Base-by-base conservation (phyloP, 2,329 filamentous ascomycete species). In the Xylariaceae sp. region DNA sequence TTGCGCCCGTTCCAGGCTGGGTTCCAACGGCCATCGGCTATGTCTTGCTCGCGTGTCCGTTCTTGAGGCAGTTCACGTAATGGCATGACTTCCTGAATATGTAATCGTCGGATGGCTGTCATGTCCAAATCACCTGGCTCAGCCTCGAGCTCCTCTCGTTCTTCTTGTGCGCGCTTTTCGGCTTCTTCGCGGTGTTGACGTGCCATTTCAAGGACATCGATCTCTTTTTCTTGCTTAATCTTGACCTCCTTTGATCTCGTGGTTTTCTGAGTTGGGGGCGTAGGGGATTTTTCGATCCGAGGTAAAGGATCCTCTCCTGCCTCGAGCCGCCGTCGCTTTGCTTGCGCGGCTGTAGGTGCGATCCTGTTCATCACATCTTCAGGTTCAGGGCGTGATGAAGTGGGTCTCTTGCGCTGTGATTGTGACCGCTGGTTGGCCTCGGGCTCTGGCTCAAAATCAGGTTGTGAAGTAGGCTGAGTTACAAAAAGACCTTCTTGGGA, bases 1-100 rank as follows among this genome's bases (percentile, higher is more conserved):
- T 89, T 92, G 35, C 92, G 78, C 1, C 92, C 93, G 62, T 96
- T 95, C 93, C 93, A 98, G 32, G 76, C 76, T 1, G 88, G 82
- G 54, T 96, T 80, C 91, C 92, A 96, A 33, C 88, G 76, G 5
- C 75, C 74, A 35, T 73, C 70, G 2, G 68, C 71, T 36, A 74
- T 64, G 17, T 78, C 75, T 45, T 72, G 67, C n/a, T 83, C 79
- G 16, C 75, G 67, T 5, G 55, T 56, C 17, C 62, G 50, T 58
- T 54, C 49, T 55, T 65, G 44, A 54, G 62, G 59, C 58, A 59
- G 54, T 51, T 59, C 45, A 20, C 73, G 76, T 0, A 96, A 63
- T 7, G 85, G 75, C 67, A 95, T 87, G 52, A 85, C 79, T 59
- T 93, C 88, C 1, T 95, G 77, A 14, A 90, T 80, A 3, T 86